Evolutionary conservation across 192 early-diverging fungal species (phyloP).

Genomic region (Spinellus fusiger): DNA sequence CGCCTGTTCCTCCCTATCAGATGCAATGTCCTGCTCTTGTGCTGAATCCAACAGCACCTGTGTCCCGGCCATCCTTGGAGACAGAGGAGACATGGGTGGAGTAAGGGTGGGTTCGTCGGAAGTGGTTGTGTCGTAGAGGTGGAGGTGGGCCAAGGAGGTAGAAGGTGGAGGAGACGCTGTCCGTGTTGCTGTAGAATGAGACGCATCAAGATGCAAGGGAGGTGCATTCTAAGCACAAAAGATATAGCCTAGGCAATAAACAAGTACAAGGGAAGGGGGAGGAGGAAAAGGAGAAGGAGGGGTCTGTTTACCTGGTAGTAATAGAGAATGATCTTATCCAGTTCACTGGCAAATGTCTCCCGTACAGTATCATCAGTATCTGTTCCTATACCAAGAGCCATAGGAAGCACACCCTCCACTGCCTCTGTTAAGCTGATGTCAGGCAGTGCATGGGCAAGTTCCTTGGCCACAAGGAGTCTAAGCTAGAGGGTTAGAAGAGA

Average conservation of each 20-base stretch:
- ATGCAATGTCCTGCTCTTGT: not conserved
- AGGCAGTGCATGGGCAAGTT: conserved; percentile 29
- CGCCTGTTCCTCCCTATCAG: not conserved
- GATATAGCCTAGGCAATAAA: too few species aligned
- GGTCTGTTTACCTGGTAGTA: conserved; percentile 32
- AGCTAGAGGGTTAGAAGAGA: conserved; percentile 8
- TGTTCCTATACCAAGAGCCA: conserved; percentile 28
- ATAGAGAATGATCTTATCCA: conserved; percentile 43
- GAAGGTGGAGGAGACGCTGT: too few species aligned
- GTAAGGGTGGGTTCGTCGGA: too few species aligned
- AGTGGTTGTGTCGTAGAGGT: too few species aligned
- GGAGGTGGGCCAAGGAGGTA: too few species aligned
- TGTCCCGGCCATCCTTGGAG: not conserved
- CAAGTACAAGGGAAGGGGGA: not conserved
- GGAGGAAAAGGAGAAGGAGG: not conserved
- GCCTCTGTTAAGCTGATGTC: conserved; percentile 33
- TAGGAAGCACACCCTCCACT: conserved; percentile 30
- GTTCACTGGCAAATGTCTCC: conserved; percentile 37
- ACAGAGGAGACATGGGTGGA: not conserved
- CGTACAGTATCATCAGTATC: conserved; percentile 38
- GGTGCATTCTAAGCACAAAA: too few species aligned
- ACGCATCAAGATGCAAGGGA: too few species aligned
- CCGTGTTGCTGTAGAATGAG: too few species aligned
- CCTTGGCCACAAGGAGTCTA: conserved; percentile 37
- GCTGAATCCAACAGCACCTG: not conserved